Percentiles rank a stretch among this genome's conserved stretches.
Conservation (phyloP, 2,329 filamentous ascomycete genomes). For the Clonostachys rhizophaga region DNA sequence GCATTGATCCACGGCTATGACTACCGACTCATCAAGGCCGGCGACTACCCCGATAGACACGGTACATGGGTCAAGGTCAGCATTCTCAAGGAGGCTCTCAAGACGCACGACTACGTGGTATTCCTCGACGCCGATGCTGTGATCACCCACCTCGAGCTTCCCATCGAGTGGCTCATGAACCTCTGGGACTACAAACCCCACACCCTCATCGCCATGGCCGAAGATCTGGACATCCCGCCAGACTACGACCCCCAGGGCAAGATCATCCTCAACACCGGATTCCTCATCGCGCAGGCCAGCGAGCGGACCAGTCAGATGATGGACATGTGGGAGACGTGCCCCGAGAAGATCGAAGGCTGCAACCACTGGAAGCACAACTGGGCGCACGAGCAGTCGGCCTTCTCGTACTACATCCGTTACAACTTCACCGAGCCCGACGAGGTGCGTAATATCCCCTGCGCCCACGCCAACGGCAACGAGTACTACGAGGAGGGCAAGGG, state of each 20-base stretch:
- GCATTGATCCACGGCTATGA: constrained; percentile 40
- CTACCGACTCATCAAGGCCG: constrained; percentile 38
- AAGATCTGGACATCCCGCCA: constrained; percentile 29
- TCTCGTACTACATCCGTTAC: constrained; percentile 15
- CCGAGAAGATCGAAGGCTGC: constrained; percentile 8
- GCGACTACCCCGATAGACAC: constrained; percentile 30
- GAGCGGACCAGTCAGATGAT: constrained; percentile 6
- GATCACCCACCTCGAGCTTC: constrained; percentile 32
- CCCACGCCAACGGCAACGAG: constrained; percentile 12
- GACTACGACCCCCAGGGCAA: constrained; percentile 28
- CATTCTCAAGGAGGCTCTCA: constrained; percentile 27
- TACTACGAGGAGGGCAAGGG: too few relatives aligned
- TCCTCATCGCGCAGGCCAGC: constrained; percentile 29
- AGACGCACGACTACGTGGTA: constrained; percentile 32
- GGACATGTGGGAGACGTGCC: constrained; percentile 7
- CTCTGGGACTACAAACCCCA: constrained; percentile 33
- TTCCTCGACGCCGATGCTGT: constrained; percentile 38
- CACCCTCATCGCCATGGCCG: constrained; percentile 37
- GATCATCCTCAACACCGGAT: constrained; percentile 32
- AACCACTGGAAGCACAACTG: constrained; percentile 13
- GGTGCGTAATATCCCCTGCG: constrained; percentile 11
- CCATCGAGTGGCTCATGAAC: constrained; percentile 42
- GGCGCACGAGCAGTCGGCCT: constrained; percentile 19
- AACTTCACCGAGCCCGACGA: constrained; percentile 12
- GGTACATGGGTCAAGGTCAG: constrained; percentile 40